Base-by-base conservation (phyloP, 2,329 filamentous ascomycete species). In the Arthrobotrys sinensis region DNA sequence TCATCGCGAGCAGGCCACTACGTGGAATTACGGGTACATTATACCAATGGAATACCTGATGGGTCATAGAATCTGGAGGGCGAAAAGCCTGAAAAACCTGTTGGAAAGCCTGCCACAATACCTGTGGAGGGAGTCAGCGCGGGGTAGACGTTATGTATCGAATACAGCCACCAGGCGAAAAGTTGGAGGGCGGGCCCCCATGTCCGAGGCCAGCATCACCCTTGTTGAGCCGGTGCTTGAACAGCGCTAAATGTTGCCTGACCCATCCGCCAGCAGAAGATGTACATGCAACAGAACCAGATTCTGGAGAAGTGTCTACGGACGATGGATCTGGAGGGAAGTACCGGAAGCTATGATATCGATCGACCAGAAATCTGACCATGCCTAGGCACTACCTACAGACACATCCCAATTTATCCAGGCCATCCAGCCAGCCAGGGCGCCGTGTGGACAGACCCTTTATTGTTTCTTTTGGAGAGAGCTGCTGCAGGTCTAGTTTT, bases 211-310 rank as follows among this genome's bases (percentile, higher is more conserved):
- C 57, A 67, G 72, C 72, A 76, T 76, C 66, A 60, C 57, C 66
- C 73, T 53, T 77, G 71, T 55, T 63, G 28, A 1, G 34, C 19
- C 34, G 32, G 43, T 65, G 57, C 72, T 70, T 65, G 57, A 43
- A 50, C n/a, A 71, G 73, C 73, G 73, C 73, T 77, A 77, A 77
- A 71, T 71, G 73, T 77, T 77, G 73, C 73, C 73, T 66, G 73
- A 62, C 72, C 72, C 72, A 70, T 76, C 57, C 57, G 55, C 65
- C 40, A 65, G 38, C 68, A 72, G 68, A 45, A 48, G 38, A 63
- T 40, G 55, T 62, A 60, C 53, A 63, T 46, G 45, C 57, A 45
- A n/a, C 34, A 71, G 32, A 50, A 52, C 45, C 38, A 53, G 36
- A 43, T 38, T 71, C 45, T 71, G 53, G 45, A 45, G 45, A 36